Evolutionary conservation across 2,329 filamentous ascomycete genomes (phyloP).

Genomic region (Triangularia setosa): DNA sequence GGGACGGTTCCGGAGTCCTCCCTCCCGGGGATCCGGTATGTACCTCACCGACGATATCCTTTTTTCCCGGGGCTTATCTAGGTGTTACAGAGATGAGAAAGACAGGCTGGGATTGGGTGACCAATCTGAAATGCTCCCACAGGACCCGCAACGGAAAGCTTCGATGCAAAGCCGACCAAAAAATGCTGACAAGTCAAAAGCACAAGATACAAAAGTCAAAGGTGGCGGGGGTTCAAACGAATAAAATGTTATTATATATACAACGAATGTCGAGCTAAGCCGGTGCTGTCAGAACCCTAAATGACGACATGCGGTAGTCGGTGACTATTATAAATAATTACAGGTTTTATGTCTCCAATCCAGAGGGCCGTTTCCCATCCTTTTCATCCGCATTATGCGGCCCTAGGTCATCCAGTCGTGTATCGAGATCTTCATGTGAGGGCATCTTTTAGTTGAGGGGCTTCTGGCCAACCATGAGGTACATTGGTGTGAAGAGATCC

Average conservation of each 20-base stretch:
- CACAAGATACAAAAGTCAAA: not conserved
- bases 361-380: conserved; percentile 8
- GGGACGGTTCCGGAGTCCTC: not conserved
- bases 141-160: not conserved
- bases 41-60: not conserved
- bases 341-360: not conserved
- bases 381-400: conserved; percentile 13
- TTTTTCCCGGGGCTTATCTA: not conserved
- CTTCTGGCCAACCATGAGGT: conserved; percentile 92
- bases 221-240: not conserved
- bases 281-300: conserved; percentile 14
- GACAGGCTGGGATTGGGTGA: not conserved
- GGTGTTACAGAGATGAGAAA: not conserved
- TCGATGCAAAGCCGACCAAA: not conserved
- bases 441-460: conserved; percentile 44
- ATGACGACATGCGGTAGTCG: conserved; percentile 5
- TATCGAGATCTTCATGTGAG: conserved; percentile 4
- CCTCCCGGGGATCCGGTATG: not conserved
- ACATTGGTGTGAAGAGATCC: conserved; percentile 98
- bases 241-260: conserved; percentile 11
- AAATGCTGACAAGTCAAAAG: not conserved
- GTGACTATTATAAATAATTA: conserved; percentile 14
- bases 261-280: conserved; percentile 8
- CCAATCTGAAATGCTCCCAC: not conserved
- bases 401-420: conserved; percentile 17